Percentiles rank a stretch among this genome's conserved stretches.
Conservation (phyloP, 1,284 basidiomycete genomes). For the Cutaneotrichosporon curvatum region DNA sequence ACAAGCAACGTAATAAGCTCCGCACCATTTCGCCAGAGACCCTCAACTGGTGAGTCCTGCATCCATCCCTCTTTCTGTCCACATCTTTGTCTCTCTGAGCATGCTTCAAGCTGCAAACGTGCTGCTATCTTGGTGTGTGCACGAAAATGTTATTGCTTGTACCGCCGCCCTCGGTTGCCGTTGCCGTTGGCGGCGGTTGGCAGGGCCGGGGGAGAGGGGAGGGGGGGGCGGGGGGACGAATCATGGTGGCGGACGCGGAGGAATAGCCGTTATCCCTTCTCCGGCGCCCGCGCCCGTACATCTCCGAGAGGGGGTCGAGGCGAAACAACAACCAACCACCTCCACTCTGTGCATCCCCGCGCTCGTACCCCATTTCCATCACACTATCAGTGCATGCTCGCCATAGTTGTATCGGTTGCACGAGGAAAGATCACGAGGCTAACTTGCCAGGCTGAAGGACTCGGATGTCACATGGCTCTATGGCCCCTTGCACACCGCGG, state of each 20-base stretch:
- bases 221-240: background rate
- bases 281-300: background rate
- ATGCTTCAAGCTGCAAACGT: background rate
- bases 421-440: too few species aligned
- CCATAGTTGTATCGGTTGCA: too few species aligned
- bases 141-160: too few species aligned
- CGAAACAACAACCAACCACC: too few species aligned
- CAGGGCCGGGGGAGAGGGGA: too few species aligned
- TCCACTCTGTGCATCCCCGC: too few species aligned
- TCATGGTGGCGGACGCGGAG: conserved; percentile 5
- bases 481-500: conserved; percentile 85
- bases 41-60: conserved; percentile 81
- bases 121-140: background rate
- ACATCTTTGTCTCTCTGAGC: too few species aligned
- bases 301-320: background rate
- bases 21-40: conserved; percentile 95
- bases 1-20: conserved; percentile 95
- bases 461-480: conserved; percentile 99
- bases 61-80: too few species aligned
- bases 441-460: conserved; percentile 85
- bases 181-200: background rate
- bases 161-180: background rate
- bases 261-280: conserved; percentile 6
- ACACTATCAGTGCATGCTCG: too few species aligned
- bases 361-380: too few species aligned